These are phyloP conservation scores for Porphyridium purpureum DNA, from an alignment of 23 red algal species.

Conservation along the genomic window DNA sequence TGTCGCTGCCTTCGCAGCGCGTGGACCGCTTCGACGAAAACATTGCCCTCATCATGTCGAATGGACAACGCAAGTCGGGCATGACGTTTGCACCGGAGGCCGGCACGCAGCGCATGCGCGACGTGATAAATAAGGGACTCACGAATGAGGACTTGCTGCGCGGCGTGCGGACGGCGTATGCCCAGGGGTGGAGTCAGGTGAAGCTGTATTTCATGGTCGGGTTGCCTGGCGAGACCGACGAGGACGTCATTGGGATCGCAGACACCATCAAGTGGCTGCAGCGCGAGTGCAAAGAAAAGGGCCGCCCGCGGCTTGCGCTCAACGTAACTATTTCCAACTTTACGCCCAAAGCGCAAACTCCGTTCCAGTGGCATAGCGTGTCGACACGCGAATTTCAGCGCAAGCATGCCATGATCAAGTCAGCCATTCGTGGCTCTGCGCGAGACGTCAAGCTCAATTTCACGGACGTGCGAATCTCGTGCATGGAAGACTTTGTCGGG, in stretches of 20 bases:
- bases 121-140: conserved; percentile 60
- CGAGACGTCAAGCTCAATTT: conserved; percentile 11
- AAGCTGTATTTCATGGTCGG: conserved; percentile 60
- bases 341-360: conserved; percentile 52
- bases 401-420: conserved; percentile 42
- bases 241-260: conserved; percentile 53
- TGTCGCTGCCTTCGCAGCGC: conserved; percentile 37
- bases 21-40: conserved; percentile 55
- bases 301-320: conserved; percentile 17
- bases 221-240: conserved; percentile 54
- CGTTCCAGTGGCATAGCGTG: conserved; percentile 61
- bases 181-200: conserved; percentile 28
- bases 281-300: conserved; percentile 12
- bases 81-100: conserved; percentile 60
- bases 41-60: conserved; percentile 15
- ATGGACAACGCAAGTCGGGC: conserved; percentile 19
- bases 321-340: conserved; percentile 44
- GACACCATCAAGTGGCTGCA: conserved; percentile 51
- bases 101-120: conserved; percentile 51
- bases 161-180: conserved; percentile 42
- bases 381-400: conserved; percentile 28
- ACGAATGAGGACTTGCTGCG: conserved; percentile 33
- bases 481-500: conserved; percentile 64
- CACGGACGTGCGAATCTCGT: conserved; percentile 24
- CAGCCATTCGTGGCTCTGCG: conserved; percentile 9